Evolutionary conservation across 768 basidiomycete genomes (phyloP).

Genomic region (Trametes cubensis): DNA sequence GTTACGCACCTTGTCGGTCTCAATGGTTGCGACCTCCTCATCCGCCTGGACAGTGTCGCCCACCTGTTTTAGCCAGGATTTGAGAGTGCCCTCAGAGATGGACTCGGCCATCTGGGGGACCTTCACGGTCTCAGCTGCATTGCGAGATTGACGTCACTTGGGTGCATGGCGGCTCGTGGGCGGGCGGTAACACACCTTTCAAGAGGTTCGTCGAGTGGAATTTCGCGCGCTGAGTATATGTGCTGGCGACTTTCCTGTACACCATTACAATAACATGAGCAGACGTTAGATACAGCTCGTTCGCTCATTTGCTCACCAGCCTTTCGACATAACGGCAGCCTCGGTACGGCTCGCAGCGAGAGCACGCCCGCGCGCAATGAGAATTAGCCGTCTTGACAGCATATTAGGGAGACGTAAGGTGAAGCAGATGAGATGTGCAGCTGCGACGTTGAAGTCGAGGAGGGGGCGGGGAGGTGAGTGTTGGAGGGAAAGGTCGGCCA

Average conservation of each 20-base stretch:
- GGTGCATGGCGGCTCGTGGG: not conserved
- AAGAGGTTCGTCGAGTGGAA: slow-evolving; percentile 74
- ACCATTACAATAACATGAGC: not conserved
- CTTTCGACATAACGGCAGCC: slow-evolving; percentile 44
- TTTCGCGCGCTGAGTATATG: slow-evolving; percentile 54
- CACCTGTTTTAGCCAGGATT: slow-evolving; percentile 90
- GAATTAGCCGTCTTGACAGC: slow-evolving; percentile 72
- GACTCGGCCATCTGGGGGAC: slow-evolving; percentile 99
- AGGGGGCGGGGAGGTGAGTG: slow-evolving; percentile 4
- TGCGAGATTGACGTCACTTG: slow-evolving; percentile 26
- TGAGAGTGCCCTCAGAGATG: slow-evolving; percentile 96
- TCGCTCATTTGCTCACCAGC: slow-evolving; percentile 44
- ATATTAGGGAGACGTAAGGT: slow-evolving; percentile 39
- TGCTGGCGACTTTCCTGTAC: slow-evolving; percentile 49
- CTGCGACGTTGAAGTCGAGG: slow-evolving; percentile 9
- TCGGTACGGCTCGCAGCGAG: slow-evolving; percentile 40
- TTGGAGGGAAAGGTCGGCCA: slow-evolving; percentile 18
- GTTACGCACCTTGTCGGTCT: slow-evolving; percentile 90
- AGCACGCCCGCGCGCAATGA: slow-evolving; percentile 63
- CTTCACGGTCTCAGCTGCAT: slow-evolving; percentile 83
- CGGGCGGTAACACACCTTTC: slow-evolving; percentile 53
- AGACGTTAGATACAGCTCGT: too few species aligned
- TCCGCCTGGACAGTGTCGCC: slow-evolving; percentile 90
- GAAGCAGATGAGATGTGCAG: not conserved
- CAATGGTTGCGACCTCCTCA: slow-evolving; percentile 97